These are phyloP conservation scores for Schwanniomyces sp. DNA, from an alignment of 805 yeast species.

Conservation along the genomic window DNA sequence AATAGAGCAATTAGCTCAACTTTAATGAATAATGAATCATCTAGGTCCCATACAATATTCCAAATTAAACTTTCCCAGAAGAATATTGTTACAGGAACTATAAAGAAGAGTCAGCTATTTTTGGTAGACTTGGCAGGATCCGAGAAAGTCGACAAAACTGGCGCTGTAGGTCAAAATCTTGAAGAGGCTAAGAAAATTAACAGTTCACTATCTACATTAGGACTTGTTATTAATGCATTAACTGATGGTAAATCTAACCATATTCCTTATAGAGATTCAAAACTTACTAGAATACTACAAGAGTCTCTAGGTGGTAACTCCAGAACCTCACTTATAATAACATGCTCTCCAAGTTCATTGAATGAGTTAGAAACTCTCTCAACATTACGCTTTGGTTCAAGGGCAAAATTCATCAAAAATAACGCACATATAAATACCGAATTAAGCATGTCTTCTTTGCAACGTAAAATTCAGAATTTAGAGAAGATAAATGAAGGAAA, in stretches of 20 bases:
- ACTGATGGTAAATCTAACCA: constrained; percentile 68
- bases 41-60: constrained; percentile 80
- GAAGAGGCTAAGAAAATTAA: constrained; percentile 88
- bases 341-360: constrained; percentile 62
- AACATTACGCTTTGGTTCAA: constrained; percentile 69
- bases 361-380: constrained; percentile 68
- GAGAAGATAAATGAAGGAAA: constrained; percentile 31
- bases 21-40: constrained; percentile 68
- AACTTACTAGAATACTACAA: constrained; percentile 73
- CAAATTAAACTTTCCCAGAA: constrained; percentile 68
- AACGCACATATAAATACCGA: constrained; percentile 64
- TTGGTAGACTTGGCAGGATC: constrained; percentile 87
- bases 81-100: constrained; percentile 51
- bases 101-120: constrained; percentile 63
- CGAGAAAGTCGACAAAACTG: constrained; percentile 75
- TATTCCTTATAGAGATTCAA: constrained; percentile 76
- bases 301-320: constrained; percentile 84
- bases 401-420: constrained; percentile 70
- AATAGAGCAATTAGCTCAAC: constrained; percentile 61
- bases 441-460: constrained; percentile 49
- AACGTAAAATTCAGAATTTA: constrained; percentile 35
- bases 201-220: constrained; percentile 72
- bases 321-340: constrained; percentile 68
- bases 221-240: constrained; percentile 77
- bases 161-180: constrained; percentile 67